Evolutionary conservation across 192 early-diverging fungal genomes (phyloP), one percentile per base, ranked within the genome.

Genomic region (Martensiomyces pterosporus): DNA sequence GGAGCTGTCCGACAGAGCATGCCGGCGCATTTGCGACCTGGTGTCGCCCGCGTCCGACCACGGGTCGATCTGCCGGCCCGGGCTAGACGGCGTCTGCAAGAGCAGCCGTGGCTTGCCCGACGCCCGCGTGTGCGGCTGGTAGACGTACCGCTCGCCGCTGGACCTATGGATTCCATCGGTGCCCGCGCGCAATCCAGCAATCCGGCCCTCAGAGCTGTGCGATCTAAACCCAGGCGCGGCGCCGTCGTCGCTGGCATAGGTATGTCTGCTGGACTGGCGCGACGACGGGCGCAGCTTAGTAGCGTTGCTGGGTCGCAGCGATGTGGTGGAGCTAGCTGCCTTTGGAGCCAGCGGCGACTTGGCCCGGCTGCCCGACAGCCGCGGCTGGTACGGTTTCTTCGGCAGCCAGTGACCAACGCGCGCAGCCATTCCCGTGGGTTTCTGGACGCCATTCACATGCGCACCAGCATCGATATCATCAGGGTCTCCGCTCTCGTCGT

Each of bases 11-110:
- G 69, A 73, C 32, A 65, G 39, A 2, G 69, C 69, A 24, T 73
- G 69, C 18, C 69, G 53, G 16, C 69, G 57, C 3, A 36, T 4
- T 18, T 52, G 63, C 4, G 53, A 18, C 5, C 55, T 33, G 10
- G 52, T 4, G 4, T 43, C 47, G 19, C 39, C 26, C 25, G 24
- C 19, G n/a, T 65, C 69, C 13, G 42, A 49, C 69, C 69, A 73
- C 2, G 69, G 69, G 23, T 73, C 66, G 12, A 49, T 43, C 26
- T 40, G 23, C 3, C 58, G 57, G 19, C 58, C 54, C 2, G 69
- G 69, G 35, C 69, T 73, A 21, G 69, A 73, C 3, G 69, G 69
- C 45, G 69, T 61, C 21, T 55, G 49, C 22, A 64, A 24, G 48
- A 64, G 37, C 1, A 29, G 55, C 46, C 33, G 52, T 53, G 37